Evolutionary conservation across 2,329 filamentous ascomycete species (phyloP).

Genomic region (Paracamarosporium sp.): DNA sequence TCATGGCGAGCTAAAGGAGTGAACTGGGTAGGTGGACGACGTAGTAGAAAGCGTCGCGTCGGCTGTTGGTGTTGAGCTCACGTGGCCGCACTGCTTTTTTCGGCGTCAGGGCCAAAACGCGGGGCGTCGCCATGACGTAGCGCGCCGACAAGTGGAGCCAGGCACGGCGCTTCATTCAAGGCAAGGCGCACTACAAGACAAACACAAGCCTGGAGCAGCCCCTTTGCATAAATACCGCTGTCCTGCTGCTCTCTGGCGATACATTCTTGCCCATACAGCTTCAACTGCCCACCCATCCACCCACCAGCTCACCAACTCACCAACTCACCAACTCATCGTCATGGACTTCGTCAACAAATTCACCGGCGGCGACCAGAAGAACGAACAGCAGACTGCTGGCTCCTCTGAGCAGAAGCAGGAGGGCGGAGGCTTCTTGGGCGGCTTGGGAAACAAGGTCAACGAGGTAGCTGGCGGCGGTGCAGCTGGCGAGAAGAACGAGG

Average conservation of each 20-base stretch:
- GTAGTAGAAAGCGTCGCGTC: neutral
- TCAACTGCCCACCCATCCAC: slow-evolving; percentile 11
- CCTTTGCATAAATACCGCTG: slow-evolving; percentile 23
- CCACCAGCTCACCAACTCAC: slow-evolving; percentile 12
- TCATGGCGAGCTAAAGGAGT: slow-evolving; percentile 47
- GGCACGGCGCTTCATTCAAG: slow-evolving; percentile 5
- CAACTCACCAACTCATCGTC: slow-evolving; percentile 14
- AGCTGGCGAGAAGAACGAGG: slow-evolving; percentile 82
- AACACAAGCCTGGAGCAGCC: slow-evolving; percentile 2
- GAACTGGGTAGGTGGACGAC: neutral
- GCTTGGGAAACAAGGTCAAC: slow-evolving; percentile 75
- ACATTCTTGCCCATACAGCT: too few relatives aligned
- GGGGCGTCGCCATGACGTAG: slow-evolving; percentile 12
- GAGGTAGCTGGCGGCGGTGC: slow-evolving; percentile 73
- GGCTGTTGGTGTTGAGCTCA: slow-evolving; percentile 1
- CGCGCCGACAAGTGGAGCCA: neutral
- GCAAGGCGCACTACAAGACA: slow-evolving; percentile 13
- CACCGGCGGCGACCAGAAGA: slow-evolving; percentile 47
- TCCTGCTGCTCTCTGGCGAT: too few relatives aligned
- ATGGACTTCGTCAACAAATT: slow-evolving; percentile 59
- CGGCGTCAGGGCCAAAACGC: neutral
- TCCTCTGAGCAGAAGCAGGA: slow-evolving; percentile 40
- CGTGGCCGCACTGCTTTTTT: slow-evolving; percentile 13
- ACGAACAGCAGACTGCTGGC: slow-evolving; percentile 32
- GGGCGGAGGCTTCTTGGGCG: slow-evolving; percentile 59